Evolutionary conservation across 139 green algal genomes (phyloP).

Genomic region (Dunaliella primolecta): DNA sequence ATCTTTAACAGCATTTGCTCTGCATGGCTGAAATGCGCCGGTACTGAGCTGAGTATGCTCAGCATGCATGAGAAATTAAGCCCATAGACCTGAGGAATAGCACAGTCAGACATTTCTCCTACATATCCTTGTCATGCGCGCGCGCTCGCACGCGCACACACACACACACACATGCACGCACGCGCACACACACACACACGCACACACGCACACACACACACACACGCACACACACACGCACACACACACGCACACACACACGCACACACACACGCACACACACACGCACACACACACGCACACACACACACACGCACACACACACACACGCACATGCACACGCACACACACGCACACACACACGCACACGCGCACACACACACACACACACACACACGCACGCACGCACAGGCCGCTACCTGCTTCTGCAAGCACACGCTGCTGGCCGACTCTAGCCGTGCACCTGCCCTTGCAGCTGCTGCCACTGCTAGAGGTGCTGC

Average conservation of each 20-base stretch:
- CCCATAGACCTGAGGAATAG: no score
- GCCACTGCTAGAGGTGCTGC: neutral
- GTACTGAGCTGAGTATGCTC: no score
- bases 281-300: neutral
- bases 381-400: neutral
- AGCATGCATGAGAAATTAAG: no score
- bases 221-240: neutral
- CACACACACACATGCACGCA: no score
- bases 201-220: neutral
- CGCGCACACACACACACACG: no score
- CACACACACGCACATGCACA: neutral
- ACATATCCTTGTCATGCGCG: no score
- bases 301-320: neutral
- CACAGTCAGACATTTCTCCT: no score
- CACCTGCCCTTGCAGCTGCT: neutral
- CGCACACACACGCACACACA: neutral
- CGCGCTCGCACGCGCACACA: no score
- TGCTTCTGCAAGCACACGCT: conserved; percentile 17
- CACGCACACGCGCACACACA: neutral
- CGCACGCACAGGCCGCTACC: neutral
- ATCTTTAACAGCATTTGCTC: no score
- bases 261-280: neutral
- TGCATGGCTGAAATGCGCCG: no score
- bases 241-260: neutral
- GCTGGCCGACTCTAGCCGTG: neutral